Evolutionary conservation across 2,329 filamentous ascomycete species (phyloP).

Genomic region (Escovopsis sp.): DNA sequence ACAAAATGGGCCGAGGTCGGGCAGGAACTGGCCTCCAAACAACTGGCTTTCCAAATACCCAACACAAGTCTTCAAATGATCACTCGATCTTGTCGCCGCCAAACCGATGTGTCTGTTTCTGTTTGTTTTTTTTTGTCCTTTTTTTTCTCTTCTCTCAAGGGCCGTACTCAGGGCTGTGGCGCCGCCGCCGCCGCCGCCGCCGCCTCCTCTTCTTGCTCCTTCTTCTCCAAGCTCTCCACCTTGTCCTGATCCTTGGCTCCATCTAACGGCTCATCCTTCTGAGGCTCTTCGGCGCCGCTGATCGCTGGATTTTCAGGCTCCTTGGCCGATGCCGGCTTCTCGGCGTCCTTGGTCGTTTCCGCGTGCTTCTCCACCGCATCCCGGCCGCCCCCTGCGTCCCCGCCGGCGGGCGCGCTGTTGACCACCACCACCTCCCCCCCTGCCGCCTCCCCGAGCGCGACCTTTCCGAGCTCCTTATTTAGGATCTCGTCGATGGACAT

Average conservation of each 20-base stretch:
- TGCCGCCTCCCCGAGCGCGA: conserved; percentile 23
- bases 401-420: conserved; percentile 10
- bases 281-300: not conserved
- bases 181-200: no score
- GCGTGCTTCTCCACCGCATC: conserved; percentile 4
- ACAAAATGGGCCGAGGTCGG: no score
- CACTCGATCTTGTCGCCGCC: no score
- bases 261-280: conserved; percentile 7
- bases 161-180: no score
- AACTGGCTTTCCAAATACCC: no score
- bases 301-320: conserved; percentile 2
- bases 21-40: no score
- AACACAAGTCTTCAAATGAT: no score
- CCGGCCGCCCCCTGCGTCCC: conserved; percentile 5
- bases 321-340: conserved; percentile 4
- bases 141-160: no score
- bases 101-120: no score
- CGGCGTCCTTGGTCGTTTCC: conserved; percentile 6
- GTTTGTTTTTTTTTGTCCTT: no score
- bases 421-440: conserved; percentile 4
- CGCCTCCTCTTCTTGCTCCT: not conserved
- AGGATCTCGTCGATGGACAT: conserved; percentile 23
- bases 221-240: conserved; percentile 6
- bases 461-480: conserved; percentile 22
- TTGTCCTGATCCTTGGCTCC: conserved; percentile 7